Evolutionary conservation across 352 stramenopile species (phyloP).

Genomic region (Pythium phragmiticola): DNA sequence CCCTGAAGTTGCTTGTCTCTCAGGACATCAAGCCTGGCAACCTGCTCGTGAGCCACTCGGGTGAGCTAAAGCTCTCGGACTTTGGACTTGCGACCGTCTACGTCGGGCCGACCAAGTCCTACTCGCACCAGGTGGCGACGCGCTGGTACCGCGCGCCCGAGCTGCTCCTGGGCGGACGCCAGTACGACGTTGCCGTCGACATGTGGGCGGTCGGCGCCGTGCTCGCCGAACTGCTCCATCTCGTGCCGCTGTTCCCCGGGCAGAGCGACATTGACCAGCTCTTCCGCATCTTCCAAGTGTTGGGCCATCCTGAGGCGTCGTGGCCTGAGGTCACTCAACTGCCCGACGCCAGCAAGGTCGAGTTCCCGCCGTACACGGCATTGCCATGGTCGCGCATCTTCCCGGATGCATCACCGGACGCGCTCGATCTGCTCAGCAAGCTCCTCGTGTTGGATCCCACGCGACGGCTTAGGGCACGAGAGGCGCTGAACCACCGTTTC

Average conservation of each 20-base stretch:
- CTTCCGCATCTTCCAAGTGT: conserved; percentile 64
- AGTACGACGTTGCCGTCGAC: conserved; percentile 65
- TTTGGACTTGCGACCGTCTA: conserved; percentile 81
- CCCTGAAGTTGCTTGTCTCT: background rate
- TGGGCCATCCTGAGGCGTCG: conserved; percentile 51
- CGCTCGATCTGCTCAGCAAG: conserved; percentile 51
- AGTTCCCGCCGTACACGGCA: conserved; percentile 52
- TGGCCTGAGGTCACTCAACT: conserved; percentile 49
- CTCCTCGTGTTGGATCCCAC: conserved; percentile 38
- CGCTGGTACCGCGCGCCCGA: conserved; percentile 83
- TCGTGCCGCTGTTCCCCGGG: conserved; percentile 68
- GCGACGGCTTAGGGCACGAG: conserved; percentile 37
- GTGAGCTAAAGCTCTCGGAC: conserved; percentile 73
- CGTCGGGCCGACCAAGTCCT: conserved; percentile 33
- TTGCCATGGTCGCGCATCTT: conserved; percentile 47
- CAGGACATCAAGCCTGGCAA: conserved; percentile 80
- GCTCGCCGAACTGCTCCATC: conserved; percentile 61
- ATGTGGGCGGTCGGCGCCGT: conserved; percentile 74
- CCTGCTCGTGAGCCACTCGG: conserved; percentile 46
- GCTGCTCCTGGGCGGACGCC: conserved; percentile 65
- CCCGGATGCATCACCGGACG: conserved; percentile 37
- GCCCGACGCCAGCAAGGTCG: conserved; percentile 72
- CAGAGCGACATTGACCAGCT: conserved; percentile 85
- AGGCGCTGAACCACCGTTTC: conserved; percentile 30
- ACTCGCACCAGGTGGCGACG: conserved; percentile 78